Percentiles rank a stretch among this genome's conserved stretches.
phyloP scores from a whole-genome alignment of 1,139 yeast genomes.

The Geotrichum candidum region DNA sequence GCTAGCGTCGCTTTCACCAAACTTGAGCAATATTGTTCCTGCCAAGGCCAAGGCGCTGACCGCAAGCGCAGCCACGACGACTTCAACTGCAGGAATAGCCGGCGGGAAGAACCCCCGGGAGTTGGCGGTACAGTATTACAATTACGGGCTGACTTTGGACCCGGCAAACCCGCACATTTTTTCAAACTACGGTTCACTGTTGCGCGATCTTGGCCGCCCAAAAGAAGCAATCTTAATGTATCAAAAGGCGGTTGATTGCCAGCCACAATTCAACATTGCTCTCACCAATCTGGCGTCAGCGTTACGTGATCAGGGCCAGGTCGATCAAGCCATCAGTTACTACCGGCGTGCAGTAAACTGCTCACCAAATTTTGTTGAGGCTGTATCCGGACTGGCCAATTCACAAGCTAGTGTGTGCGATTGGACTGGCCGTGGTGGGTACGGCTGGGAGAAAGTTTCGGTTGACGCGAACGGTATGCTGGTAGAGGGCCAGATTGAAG shows the following conservation, averaged over 20 bases:
- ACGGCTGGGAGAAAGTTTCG: constrained; percentile 30
- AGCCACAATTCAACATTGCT: constrained; percentile 33
- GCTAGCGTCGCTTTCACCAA: constrained; percentile 25
- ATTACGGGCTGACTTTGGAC: constrained; percentile 33
- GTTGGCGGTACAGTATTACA: constrained; percentile 32
- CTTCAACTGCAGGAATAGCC: constrained; percentile 18
- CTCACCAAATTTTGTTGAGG: constrained; percentile 33
- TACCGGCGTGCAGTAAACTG: constrained; percentile 31
- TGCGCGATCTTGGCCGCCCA: constrained; percentile 32
- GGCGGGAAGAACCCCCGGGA: constrained; percentile 3
- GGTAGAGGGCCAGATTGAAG: constrained; percentile 23
- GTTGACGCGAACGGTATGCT: constrained; percentile 29
- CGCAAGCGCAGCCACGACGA: constrained; percentile 14
- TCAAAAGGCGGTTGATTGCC: constrained; percentile 31
- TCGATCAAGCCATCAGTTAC: constrained; percentile 31
- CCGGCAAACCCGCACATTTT: constrained; percentile 34
- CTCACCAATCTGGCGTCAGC: constrained; percentile 34
- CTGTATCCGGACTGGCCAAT: constrained; percentile 33
- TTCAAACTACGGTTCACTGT: constrained; percentile 34
- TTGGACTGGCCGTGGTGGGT: constrained; percentile 34
- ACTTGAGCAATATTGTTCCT: constrained; percentile 6
- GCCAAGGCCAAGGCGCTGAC: neutral
- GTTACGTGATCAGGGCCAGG: constrained; percentile 33
- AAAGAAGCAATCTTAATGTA: constrained; percentile 33
- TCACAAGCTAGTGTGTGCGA: constrained; percentile 33